Conservation (phyloP, 768 basidiomycete genomes). For the Termitomyces sp. region DNA sequence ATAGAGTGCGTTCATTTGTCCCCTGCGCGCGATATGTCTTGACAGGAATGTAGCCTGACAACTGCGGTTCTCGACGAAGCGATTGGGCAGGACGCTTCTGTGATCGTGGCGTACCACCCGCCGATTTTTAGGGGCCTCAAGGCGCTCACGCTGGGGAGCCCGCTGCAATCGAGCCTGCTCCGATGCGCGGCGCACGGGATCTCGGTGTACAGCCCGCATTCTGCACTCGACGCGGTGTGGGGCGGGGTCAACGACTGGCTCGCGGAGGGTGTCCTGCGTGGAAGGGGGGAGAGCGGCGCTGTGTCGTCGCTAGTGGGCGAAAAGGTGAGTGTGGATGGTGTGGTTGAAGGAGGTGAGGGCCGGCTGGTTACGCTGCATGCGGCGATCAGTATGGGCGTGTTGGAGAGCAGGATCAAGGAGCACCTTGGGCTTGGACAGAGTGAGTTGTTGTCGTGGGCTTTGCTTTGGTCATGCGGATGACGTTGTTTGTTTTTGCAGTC, state of each 20-base stretch:
- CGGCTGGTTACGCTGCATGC: conserved; percentile 58
- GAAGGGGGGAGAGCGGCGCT: conserved; percentile 26
- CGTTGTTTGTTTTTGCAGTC: conserved; percentile 33
- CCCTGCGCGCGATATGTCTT: not conserved
- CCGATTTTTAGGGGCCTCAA: conserved; percentile 73
- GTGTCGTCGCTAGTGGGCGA: conserved; percentile 32
- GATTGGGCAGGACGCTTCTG: conserved; percentile 48
- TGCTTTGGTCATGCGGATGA: too few species aligned
- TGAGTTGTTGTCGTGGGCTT: conserved; percentile 22
- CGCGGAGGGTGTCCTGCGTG: conserved; percentile 44
- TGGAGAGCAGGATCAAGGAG: conserved; percentile 65
- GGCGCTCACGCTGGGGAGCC: conserved; percentile 70
- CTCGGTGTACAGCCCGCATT: conserved; percentile 85
- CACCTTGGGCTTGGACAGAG: conserved; percentile 56
- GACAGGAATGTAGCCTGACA: conserved; percentile 49
- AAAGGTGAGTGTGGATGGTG: conserved; percentile 31
- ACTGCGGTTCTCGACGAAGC: conserved; percentile 67
- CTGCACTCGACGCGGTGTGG: conserved; percentile 76
- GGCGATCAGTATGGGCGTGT: conserved; percentile 50
- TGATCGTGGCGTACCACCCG: conserved; percentile 82
- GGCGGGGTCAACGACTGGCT: conserved; percentile 93
- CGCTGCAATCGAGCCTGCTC: conserved; percentile 77
- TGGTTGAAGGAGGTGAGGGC: conserved; percentile 55
- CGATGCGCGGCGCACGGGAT: conserved; percentile 78
- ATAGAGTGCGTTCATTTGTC: conserved; percentile 47